Base-by-base conservation (phyloP, 2,329 filamentous ascomycete species). In the Claviceps sp. region DNA sequence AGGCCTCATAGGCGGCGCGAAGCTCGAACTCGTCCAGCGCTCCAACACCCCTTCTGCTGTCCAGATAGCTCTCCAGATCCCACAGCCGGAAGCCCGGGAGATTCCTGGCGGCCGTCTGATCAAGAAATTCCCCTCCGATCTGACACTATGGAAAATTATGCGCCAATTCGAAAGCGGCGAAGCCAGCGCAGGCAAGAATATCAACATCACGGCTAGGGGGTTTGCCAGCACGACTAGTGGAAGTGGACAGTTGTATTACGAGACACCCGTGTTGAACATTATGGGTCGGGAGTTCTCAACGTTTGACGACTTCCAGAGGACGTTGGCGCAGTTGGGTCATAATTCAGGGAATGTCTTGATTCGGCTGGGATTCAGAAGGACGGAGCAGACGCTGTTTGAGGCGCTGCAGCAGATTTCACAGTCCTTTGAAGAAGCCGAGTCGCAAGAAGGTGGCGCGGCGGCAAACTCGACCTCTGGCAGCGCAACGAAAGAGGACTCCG, bases 51-150 rank as follows among this genome's bases (percentile, higher is more conserved):
- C 90, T 0, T 84, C 88, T 1, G 85, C 85, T 47, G 85, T 98
- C 52, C 89, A 85, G 42, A 85, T 98, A 43, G 91, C 88, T n/a
- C 72, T 98, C 13, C 87, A 95, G 63, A 73, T 96, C 29, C 87
- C 88, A 3, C 76, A 83, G 38, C 79, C 82, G 22, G 85, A 93
- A 62, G 80, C 77, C 20, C 73, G 71, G 45, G 73, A 76, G 47
- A 74, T 78, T 20, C 77, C 82, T 1, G 80, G 79, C 57, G 80
- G 82, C 23, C 81, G 89, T 34, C 69, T 95, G 42, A 80, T 82
- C 52, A 83, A 93, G 64, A 95, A 93, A 63, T 89, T 97, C 55
- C 83, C 90, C 1, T 95, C 86, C 66, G 85, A 88, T 57, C 87
- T 88, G 38, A 87, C 88, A 17, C 65, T 98, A 67, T 98, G 93